Percentiles rank a stretch among this genome's conserved stretches.
These are phyloP conservation scores for Cnidoscolus chayamansa DNA, from an alignment of 441 rosid genomes.

Conservation along the genomic window DNA sequence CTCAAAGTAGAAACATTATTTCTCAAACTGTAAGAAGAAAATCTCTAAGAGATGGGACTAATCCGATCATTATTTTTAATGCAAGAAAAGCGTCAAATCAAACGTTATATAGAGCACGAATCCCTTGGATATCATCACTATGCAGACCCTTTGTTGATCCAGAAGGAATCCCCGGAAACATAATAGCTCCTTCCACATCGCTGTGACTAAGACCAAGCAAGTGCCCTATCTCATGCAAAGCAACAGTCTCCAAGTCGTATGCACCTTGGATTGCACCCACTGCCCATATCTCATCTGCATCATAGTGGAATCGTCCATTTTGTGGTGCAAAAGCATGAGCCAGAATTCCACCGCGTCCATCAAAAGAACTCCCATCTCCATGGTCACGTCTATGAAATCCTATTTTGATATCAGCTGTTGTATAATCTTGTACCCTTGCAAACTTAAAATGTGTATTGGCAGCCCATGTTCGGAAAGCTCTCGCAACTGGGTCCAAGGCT, in stretches of 20 bases:
- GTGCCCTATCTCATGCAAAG: conserved; percentile 13
- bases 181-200: conserved; percentile 16
- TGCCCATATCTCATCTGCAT: conserved; percentile 16
- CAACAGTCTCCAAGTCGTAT: no score
- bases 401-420: conserved; percentile 5
- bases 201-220: conserved; percentile 21
- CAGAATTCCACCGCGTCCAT: conserved; percentile 11
- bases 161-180: background rate
- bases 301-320: conserved; percentile 19
- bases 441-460: conserved; percentile 26
- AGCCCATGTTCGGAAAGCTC: conserved; percentile 33
- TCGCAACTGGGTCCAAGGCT: conserved; percentile 14
- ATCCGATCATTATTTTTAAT: no score
- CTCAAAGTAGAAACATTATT: no score
- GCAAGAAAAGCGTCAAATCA: no score
- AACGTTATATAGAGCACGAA: no score
- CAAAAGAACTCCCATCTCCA: conserved; percentile 17
- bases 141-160: conserved; percentile 1
- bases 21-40: background rate
- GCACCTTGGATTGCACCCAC: background rate
- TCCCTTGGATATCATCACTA: no score
- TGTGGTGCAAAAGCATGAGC: conserved; percentile 24
- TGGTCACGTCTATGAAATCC: background rate
- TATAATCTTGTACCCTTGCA: background rate
- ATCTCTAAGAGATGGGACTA: no score